Percentiles rank a stretch among this genome's conserved stretches.
phyloP scores from a whole-genome alignment of 805 yeast species.

The Diddensiella santjacobensis region DNA sequence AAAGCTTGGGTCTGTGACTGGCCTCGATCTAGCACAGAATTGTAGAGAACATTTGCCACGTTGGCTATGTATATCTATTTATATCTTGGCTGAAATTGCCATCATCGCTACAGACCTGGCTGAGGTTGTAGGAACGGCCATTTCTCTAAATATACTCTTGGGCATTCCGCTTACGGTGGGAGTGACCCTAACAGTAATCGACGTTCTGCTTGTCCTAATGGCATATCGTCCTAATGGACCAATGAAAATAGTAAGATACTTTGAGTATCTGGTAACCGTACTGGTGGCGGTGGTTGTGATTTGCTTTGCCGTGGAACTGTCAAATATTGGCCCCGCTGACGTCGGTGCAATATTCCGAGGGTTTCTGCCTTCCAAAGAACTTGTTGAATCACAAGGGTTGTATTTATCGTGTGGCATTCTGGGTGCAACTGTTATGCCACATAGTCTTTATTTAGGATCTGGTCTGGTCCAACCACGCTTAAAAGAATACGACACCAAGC shows the following conservation, averaged over 20 bases:
- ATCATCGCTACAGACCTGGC: slow-evolving; percentile 92
- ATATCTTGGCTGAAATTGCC: slow-evolving; percentile 75
- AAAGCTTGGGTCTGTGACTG: slow-evolving; percentile 85
- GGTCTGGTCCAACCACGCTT: slow-evolving; percentile 84
- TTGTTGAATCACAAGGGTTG: slow-evolving; percentile 59
- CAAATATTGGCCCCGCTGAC: slow-evolving; percentile 44
- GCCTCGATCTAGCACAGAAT: slow-evolving; percentile 80
- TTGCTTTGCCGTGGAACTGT: slow-evolving; percentile 70
- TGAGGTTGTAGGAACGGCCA: slow-evolving; percentile 92
- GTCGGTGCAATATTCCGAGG: slow-evolving; percentile 56
- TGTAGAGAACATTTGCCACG: slow-evolving; percentile 68
- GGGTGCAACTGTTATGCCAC: slow-evolving; percentile 97
- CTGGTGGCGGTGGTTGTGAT: slow-evolving; percentile 70
- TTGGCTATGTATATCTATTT: slow-evolving; percentile 60
- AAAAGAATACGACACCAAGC: slow-evolving; percentile 62
- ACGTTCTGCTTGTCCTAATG: slow-evolving; percentile 71
- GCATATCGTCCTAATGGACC: slow-evolving; percentile 78
- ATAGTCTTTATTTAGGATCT: slow-evolving; percentile 77
- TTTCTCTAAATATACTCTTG: slow-evolving; percentile 73
- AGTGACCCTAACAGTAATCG: slow-evolving; percentile 73
- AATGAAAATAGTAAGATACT: slow-evolving; percentile 66
- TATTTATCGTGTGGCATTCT: slow-evolving; percentile 77
- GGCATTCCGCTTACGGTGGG: slow-evolving; percentile 71
- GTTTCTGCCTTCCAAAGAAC: slow-evolving; percentile 62
- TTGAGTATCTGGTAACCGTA: slow-evolving; percentile 69